phyloP scores from a whole-genome alignment of 768 basidiomycete species.

The Xerocomellus chrysenteron region DNA sequence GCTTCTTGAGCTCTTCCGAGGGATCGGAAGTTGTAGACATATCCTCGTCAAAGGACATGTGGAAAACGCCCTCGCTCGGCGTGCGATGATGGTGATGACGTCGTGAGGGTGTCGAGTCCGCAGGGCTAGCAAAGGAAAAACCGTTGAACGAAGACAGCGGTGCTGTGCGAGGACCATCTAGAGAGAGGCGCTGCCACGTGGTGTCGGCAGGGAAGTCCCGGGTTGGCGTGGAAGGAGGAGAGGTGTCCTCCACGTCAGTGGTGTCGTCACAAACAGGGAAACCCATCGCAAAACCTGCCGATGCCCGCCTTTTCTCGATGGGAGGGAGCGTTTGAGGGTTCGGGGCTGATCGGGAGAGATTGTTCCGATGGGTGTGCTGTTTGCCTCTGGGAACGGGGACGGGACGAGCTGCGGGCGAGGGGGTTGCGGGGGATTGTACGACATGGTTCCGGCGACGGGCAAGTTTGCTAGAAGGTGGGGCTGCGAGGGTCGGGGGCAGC shows the following conservation, averaged over 20 bases:
- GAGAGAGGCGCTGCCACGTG: slow-evolving; percentile 35
- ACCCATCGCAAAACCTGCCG: slow-evolving; percentile 30
- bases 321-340: slow-evolving; percentile 36
- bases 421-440: slow-evolving; percentile 32
- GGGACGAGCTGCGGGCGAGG: slow-evolving; percentile 41
- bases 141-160: slow-evolving; percentile 40
- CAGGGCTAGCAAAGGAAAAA: slow-evolving; percentile 41
- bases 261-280: slow-evolving; percentile 78
- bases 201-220: slow-evolving; percentile 36
- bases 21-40: slow-evolving; percentile 41
- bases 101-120: slow-evolving; percentile 37
- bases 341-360: slow-evolving; percentile 54
- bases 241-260: slow-evolving; percentile 46
- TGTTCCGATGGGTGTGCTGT: slow-evolving; percentile 18
- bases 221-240: slow-evolving; percentile 57
- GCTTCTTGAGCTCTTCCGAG: slow-evolving; percentile 37
- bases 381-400: slow-evolving; percentile 48
- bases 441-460: slow-evolving; percentile 54
- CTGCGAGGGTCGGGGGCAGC: slow-evolving; percentile 41
- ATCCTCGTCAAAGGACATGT: slow-evolving; percentile 74
- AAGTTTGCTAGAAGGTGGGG: slow-evolving; percentile 54
- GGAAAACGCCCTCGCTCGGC: slow-evolving; percentile 75
- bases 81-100: slow-evolving; percentile 58
- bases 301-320: slow-evolving; percentile 33
- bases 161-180: slow-evolving; percentile 50